Evolutionary conservation across 176 grass and related monocot genomes (phyloP).

Genomic region (Eleusine indica): DNA sequence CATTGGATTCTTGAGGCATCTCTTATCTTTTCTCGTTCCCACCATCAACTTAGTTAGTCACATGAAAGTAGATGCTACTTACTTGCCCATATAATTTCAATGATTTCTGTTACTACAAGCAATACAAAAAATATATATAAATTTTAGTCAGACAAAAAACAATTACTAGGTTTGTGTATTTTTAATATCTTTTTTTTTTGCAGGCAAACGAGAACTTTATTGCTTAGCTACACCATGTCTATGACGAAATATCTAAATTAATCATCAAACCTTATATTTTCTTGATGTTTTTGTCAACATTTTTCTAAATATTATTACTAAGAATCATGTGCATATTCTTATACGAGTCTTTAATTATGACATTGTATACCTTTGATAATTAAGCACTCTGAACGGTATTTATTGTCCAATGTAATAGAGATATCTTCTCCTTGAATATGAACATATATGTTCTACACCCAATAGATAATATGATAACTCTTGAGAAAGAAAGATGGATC

Average conservation of each 20-base stretch:
- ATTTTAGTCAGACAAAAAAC: neutral
- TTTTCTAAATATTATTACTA: neutral
- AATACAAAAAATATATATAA: neutral
- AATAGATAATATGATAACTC: no score
- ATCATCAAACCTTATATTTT: neutral
- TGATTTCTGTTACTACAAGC: neutral
- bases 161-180: neutral
- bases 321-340: no score
- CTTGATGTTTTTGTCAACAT: neutral
- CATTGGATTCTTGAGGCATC: neutral
- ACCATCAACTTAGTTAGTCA: neutral
- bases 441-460: no score
- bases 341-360: no score
- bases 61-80: neutral
- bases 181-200: neutral
- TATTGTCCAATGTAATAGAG: no score
- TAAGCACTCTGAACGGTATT: no score
- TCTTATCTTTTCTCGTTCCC: no score
- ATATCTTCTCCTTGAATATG: no score
- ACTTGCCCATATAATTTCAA: neutral
- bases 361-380: no score
- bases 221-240: neutral
- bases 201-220: no score
- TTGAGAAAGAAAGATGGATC: no score
- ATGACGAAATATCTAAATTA: neutral